These are phyloP conservation scores for Dioszegia aurantiaca DNA, from an alignment of 768 basidiomycete genomes.

Conservation along the genomic window DNA sequence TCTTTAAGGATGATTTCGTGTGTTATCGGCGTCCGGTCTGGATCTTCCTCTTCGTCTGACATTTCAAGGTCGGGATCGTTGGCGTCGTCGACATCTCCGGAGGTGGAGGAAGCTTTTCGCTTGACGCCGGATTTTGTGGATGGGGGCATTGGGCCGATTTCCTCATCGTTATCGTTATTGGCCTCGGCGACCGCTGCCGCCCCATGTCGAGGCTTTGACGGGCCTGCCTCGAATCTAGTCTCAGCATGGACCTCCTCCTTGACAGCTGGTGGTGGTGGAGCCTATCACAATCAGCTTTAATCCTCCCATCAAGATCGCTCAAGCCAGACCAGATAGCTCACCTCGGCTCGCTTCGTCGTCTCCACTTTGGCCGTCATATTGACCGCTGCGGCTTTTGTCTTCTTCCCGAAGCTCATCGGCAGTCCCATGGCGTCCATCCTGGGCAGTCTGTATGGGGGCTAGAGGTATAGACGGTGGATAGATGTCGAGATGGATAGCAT, in stretches of 20 bases:
- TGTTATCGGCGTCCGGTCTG: conserved; percentile 73
- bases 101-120: conserved; percentile 28
- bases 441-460: background rate
- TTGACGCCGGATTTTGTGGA: conserved; percentile 7
- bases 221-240: conserved; percentile 9
- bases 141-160: conserved; percentile 14
- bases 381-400: conserved; percentile 41
- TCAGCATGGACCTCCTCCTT: conserved; percentile 3
- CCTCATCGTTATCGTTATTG: conserved; percentile 27
- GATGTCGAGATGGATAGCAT: background rate
- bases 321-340: background rate
- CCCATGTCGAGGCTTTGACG: conserved; percentile 12
- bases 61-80: conserved; percentile 48
- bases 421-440: conserved; percentile 52
- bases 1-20: conserved; percentile 92
- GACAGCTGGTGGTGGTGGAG: no score
- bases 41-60: conserved; percentile 27
- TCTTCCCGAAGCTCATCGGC: conserved; percentile 54
- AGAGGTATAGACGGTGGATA: background rate
- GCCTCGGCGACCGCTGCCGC: conserved; percentile 6
- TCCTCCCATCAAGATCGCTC: no score
- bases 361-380: conserved; percentile 45
- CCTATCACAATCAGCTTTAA: no score
- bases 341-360: conserved; percentile 47
- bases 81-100: conserved; percentile 53